Percentiles rank a stretch among this genome's conserved stretches.
phyloP scores from a whole-genome alignment of 495 filamentous ascomycete species.

The Bombardia bombarda region DNA sequence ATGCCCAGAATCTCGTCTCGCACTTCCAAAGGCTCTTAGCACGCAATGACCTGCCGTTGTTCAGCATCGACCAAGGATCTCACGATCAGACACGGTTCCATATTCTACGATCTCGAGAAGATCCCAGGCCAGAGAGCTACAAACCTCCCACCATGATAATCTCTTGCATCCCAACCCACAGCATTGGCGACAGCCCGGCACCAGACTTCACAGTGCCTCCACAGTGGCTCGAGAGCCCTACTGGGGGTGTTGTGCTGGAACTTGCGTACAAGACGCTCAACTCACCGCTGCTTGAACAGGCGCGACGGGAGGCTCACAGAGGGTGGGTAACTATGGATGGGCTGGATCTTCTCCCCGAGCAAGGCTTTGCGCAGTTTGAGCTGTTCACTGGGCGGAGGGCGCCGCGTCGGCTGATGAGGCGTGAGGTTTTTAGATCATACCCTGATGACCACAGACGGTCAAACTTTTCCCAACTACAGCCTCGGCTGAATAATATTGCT shows the following conservation, averaged over 20 bases:
- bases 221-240: constrained; percentile 60
- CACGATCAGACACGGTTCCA: constrained; percentile 43
- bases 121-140: constrained; percentile 54
- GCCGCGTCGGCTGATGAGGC: constrained; percentile 58
- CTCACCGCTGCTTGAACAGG: constrained; percentile 58
- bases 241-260: constrained; percentile 66
- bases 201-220: constrained; percentile 62
- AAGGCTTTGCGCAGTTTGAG: constrained; percentile 72
- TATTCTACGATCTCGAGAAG: constrained; percentile 46
- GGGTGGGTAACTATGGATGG: constrained; percentile 68
- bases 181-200: constrained; percentile 47
- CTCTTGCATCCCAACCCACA: constrained; percentile 61
- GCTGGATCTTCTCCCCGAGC: constrained; percentile 64
- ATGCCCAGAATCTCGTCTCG: constrained; percentile 53
- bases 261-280: constrained; percentile 60
- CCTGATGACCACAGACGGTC: constrained; percentile 26
- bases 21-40: constrained; percentile 49
- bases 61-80: constrained; percentile 42
- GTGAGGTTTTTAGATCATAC: constrained; percentile 51
- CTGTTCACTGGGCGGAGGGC: constrained; percentile 66
- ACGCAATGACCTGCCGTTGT: constrained; percentile 24
- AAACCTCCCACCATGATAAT: constrained; percentile 59
- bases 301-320: constrained; percentile 49
- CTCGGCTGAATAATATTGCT: constrained; percentile 22
- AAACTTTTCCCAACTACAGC: constrained; percentile 20